A percentile compares a stretch with the other conserved stretches of the same genome.
Conservation (phyloP, 495 filamentous ascomycete species). For the Glarea lozoyensis region DNA sequence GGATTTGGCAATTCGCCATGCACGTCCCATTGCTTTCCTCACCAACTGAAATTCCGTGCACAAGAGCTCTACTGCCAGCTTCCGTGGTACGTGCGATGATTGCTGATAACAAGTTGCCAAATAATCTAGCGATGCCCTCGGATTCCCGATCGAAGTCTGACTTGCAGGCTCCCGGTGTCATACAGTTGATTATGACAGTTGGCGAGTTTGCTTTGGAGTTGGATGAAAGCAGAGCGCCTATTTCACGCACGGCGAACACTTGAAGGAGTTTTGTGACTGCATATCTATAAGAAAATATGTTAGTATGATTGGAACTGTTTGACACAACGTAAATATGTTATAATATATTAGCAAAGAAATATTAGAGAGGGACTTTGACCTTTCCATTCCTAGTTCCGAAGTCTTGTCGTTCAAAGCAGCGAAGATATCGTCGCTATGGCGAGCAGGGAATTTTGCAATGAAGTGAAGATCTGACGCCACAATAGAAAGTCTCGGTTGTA, state of each 20-base stretch:
- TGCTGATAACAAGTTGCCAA: neutral
- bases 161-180: conserved; percentile 5
- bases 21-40: conserved; percentile 5
- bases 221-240: conserved; percentile 22
- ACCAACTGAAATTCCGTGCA: conserved; percentile 1
- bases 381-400: neutral
- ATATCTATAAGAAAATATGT: conserved; percentile 22
- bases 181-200: conserved; percentile 5
- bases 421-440: conserved; percentile 8
- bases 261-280: conserved; percentile 39
- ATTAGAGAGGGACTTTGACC: neutral
- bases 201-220: neutral
- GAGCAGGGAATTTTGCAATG: conserved; percentile 13
- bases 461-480: conserved; percentile 14
- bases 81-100: conserved; percentile 7
- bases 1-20: conserved; percentile 6
- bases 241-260: conserved; percentile 33
- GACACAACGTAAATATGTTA: no score
- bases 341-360: no score
- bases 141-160: conserved; percentile 6
- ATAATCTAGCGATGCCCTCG: neutral
- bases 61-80: conserved; percentile 5
- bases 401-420: conserved; percentile 13
- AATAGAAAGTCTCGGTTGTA: conserved; percentile 1
- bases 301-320: no score